Evolutionary conservation across 768 basidiomycete species (phyloP).

Genomic region (Tephrocybe rancida): DNA sequence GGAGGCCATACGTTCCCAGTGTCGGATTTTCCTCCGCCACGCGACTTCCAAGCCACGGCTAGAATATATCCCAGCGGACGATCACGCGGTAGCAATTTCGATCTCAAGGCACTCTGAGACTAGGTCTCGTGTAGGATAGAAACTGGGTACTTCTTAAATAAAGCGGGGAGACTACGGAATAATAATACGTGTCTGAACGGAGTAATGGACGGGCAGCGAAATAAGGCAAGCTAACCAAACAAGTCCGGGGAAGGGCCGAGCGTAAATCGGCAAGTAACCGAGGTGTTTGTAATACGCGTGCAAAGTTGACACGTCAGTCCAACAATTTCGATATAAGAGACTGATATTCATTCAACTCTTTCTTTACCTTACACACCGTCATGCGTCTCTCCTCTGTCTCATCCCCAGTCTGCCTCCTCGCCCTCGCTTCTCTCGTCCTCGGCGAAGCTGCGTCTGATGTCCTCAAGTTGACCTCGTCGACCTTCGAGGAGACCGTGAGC

Average conservation of each 20-base stretch:
- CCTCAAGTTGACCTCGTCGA: slow-evolving; percentile 66
- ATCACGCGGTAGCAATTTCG: slow-evolving; percentile 71
- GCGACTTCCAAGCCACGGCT: slow-evolving; percentile 51
- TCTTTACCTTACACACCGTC: slow-evolving; percentile 31
- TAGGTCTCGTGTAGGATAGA: slow-evolving; percentile 19
- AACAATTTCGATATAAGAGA: slow-evolving; percentile 29
- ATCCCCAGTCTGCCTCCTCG: slow-evolving; percentile 54
- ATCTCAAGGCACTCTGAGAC: slow-evolving; percentile 45
- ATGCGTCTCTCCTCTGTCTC: slow-evolving; percentile 70
- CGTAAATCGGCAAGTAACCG: slow-evolving; percentile 3
- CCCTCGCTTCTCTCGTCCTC: slow-evolving; percentile 49
- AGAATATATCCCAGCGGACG: slow-evolving; percentile 70
- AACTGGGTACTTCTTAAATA: no score
- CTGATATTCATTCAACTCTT: slow-evolving; percentile 17
- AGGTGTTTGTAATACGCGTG: slow-evolving; percentile 19
- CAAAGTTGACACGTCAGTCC: slow-evolving; percentile 54
- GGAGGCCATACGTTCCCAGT: slow-evolving; percentile 76
- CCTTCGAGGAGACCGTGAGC: slow-evolving; percentile 68
- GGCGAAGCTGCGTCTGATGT: slow-evolving; percentile 80
- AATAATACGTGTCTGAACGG: slow-evolving; percentile 8
- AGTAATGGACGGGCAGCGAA: no score
- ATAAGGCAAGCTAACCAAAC: neutral
- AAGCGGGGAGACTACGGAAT: slow-evolving; percentile 12
- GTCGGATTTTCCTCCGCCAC: slow-evolving; percentile 78
- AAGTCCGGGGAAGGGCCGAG: slow-evolving; percentile 13